Conservation (phyloP, 257 asterid genomes). For the Ligustrum vulgare region DNA sequence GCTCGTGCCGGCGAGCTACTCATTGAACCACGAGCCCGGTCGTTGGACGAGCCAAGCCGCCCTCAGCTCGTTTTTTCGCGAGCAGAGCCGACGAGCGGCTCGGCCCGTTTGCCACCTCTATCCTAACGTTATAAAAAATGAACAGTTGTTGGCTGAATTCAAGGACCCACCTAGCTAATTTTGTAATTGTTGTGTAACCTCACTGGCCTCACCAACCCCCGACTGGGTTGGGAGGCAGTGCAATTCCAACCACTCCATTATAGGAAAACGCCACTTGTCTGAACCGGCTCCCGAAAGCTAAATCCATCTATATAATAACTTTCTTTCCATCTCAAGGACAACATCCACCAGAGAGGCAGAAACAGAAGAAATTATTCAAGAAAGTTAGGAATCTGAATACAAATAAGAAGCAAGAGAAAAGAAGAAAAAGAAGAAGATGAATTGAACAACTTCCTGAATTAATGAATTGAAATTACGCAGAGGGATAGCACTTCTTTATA, state of each 20-base stretch:
- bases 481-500: no score
- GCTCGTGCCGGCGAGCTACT: no score
- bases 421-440: no score
- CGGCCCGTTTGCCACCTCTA: no score
- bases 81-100: no score
- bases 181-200: constrained; percentile 20
- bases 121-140: neutral
- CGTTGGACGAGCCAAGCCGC: no score
- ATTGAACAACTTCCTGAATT: no score
- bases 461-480: no score
- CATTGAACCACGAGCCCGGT: no score
- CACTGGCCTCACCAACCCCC: constrained; percentile 35
- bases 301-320: constrained; percentile 27
- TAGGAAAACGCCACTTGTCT: constrained; percentile 19
- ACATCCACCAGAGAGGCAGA: neutral
- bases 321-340: constrained; percentile 14
- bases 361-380: neutral
- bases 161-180: constrained; percentile 28
- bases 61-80: no score
- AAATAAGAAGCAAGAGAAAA: no score
- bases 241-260: constrained; percentile 9
- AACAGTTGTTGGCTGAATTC: neutral
- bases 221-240: constrained; percentile 24
- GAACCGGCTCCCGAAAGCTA: constrained; percentile 25
- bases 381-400: no score